phyloP scores from a whole-genome alignment of 257 asterid genomes.

The Asclepias syriaca region DNA sequence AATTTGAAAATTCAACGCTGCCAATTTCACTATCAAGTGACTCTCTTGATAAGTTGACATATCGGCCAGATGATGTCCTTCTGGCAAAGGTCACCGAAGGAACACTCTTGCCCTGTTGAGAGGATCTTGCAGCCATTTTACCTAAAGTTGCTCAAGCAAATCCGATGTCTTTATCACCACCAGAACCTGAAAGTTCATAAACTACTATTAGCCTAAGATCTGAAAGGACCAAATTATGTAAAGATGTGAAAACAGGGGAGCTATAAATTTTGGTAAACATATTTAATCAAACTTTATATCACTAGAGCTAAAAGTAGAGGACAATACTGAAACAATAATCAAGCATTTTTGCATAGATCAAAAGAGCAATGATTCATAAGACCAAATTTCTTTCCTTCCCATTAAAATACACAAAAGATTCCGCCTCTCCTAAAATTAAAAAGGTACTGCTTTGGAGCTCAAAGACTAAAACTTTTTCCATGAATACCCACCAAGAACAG shows the following conservation, averaged over 20 bases:
- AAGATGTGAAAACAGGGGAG: background rate
- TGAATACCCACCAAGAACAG: background rate
- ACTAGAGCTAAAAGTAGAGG: background rate
- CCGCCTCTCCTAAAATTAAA: slow-evolving; percentile 1
- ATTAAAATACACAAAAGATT: background rate
- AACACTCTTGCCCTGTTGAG: slow-evolving; percentile 10
- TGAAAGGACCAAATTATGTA: background rate
- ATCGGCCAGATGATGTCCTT: slow-evolving; percentile 28
- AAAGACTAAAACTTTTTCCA: slow-evolving; percentile 21
- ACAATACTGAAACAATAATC: background rate
- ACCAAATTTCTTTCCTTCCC: background rate
- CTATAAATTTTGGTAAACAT: background rate
- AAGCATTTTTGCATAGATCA: background rate
- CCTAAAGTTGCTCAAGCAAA: background rate
- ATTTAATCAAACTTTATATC: background rate
- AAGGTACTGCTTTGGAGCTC: slow-evolving; percentile 29
- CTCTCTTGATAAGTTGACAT: slow-evolving; percentile 25
- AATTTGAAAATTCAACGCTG: slow-evolving; percentile 16
- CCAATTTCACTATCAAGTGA: slow-evolving; percentile 23
- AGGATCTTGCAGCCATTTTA: slow-evolving; percentile 9
- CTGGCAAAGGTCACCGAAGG: slow-evolving; percentile 21
- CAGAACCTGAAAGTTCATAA: slow-evolving; percentile 4
- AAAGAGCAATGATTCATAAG: slow-evolving; percentile 1
- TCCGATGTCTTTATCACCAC: background rate
- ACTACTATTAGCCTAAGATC: background rate